Percentiles rank a stretch among this genome's conserved stretches.
These are phyloP conservation scores for Aspergillus phoenicis DNA, from an alignment of 2,329 filamentous ascomycete genomes.

Conservation along the genomic window DNA sequence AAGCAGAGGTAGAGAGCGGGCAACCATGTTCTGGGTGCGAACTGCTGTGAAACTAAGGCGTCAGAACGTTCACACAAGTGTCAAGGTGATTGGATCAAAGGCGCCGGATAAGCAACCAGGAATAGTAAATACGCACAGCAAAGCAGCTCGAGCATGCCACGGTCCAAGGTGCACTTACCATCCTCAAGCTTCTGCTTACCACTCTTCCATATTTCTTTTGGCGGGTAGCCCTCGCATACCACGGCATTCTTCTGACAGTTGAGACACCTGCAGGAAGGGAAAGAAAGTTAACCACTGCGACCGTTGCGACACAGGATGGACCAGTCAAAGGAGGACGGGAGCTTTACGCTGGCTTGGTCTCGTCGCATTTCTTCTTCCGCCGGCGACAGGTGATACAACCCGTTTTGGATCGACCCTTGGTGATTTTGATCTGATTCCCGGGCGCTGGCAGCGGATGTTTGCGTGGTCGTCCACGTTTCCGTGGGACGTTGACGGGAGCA, in stretches of 20 bases:
- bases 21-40: constrained; percentile 36
- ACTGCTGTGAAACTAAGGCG: constrained; percentile 24
- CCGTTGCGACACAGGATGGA: constrained; percentile 6
- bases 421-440: constrained; percentile 66
- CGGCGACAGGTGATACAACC: constrained; percentile 63
- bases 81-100: neutral
- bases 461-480: constrained; percentile 76
- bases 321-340: constrained; percentile 36
- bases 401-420: constrained; percentile 68
- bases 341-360: constrained; percentile 47
- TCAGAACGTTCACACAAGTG: constrained; percentile 10
- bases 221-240: constrained; percentile 85
- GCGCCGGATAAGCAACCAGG: neutral
- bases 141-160: neutral
- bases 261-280: constrained; percentile 45
- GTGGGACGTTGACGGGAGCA: constrained; percentile 43
- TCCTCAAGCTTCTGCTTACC: constrained; percentile 76
- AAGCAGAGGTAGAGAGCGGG: constrained; percentile 58
- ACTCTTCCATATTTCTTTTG: constrained; percentile 84
- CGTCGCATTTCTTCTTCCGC: constrained; percentile 63
- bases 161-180: constrained; percentile 38
- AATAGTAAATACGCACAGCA: neutral
- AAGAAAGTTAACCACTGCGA: constrained; percentile 14
- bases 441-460: constrained; percentile 72
- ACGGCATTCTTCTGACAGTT: constrained; percentile 95